Evolutionary conservation across 257 asterid genomes (phyloP).

Genomic region (Capsicum chinense): DNA sequence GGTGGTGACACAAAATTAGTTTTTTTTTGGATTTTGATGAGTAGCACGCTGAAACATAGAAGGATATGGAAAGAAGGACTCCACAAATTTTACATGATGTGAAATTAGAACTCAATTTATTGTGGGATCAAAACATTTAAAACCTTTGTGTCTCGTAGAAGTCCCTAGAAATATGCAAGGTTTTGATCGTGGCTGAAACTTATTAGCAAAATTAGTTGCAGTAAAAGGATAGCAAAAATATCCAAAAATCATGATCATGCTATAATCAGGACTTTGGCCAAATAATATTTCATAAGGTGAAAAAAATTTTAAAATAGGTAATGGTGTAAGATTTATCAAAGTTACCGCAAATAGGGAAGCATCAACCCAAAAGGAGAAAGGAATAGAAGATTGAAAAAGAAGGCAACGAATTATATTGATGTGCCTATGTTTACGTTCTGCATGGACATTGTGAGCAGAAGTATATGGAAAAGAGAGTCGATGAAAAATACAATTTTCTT

Average conservation of each 20-base stretch:
- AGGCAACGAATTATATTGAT: background rate
- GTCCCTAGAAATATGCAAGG: background rate
- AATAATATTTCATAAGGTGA: background rate
- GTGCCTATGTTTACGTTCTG: background rate
- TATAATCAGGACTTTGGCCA: background rate
- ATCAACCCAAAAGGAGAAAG: background rate
- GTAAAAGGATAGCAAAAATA: background rate
- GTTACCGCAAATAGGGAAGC: background rate
- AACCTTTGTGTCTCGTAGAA: background rate
- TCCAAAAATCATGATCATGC: background rate
- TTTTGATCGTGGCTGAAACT: background rate
- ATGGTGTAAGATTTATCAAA: background rate
- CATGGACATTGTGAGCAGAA: background rate
- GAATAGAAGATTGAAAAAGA: background rate
- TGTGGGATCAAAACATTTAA: background rate
- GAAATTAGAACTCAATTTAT: background rate
- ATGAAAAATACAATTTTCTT: background rate
- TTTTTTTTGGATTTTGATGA: background rate
- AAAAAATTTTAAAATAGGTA: background rate
- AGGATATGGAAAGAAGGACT: background rate
- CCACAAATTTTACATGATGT: constrained; percentile 4
- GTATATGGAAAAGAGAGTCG: background rate
- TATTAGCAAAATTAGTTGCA: background rate
- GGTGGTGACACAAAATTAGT: background rate
- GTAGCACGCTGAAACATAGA: background rate